Base-by-base conservation (phyloP, 768 basidiomycete species). In the Crepidotus variabilis region DNA sequence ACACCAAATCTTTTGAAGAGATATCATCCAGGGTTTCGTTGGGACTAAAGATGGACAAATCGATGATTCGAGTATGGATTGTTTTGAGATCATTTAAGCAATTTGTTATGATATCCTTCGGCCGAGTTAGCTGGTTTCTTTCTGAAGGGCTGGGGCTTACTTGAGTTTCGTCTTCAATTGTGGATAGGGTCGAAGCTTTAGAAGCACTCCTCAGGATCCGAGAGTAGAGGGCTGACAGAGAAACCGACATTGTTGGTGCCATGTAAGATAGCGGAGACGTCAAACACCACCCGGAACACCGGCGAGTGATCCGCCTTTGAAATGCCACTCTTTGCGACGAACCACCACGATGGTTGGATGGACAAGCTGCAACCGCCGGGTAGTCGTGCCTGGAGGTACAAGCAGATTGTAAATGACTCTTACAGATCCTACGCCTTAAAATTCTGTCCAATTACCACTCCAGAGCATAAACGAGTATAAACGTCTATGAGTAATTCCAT, bases 21-120 rank as follows among this genome's bases (percentile, higher is more conserved):
- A 96, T 84, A 68, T 96, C 93, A 47, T 92, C 88, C 16, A 94
- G 72, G 0, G 77, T 77, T 65, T 96, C 93, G 64, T 95, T 95
- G 2, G 86, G 76, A 56, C 92, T 94, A 73, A 95, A 93, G 34
- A 95, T 71, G 0, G 83, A 81, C 46, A 94, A 74, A 36, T 76
- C 78, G 22, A 77, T 61, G 54, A 93, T 76, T 22, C 84, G 80
- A 32, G 77, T 71, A 47, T 75, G 72, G 36, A 90, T 69, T 45
- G 73, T 71, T 22, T 73, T 72, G 28, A 94, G 72, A 72, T 91
- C 83, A 6, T 69, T 67, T 51, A 88, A 67, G 45, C 83, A 75
- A 48, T 78, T 75, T 43, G 76, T 73, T 23, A 92, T 68, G 53
- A 89, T 69, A 60, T 83, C 78, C 91, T 94, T 57, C 11, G 16